A percentile compares a stretch with the other conserved stretches of the same genome.
Evolutionary conservation across 306 rosid genomes (phyloP).

Genomic region (Rosa chinensis): DNA sequence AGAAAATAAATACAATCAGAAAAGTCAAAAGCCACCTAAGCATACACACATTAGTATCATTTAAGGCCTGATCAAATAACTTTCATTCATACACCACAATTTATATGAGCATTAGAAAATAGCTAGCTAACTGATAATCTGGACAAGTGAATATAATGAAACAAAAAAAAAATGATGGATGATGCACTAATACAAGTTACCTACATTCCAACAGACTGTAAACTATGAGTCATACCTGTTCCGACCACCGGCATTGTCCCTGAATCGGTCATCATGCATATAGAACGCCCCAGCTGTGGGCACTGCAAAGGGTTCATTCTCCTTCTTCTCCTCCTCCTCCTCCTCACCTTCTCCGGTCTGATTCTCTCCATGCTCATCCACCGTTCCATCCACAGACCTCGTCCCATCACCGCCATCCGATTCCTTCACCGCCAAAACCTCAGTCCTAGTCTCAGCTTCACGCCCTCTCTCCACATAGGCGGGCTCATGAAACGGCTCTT

Average conservation of each 20-base stretch:
- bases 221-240: conserved; percentile 48
- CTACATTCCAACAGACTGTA: background rate
- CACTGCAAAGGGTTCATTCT: conserved; percentile 90
- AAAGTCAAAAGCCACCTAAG: background rate
- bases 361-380: conserved; percentile 38
- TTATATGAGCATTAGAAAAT: background rate
- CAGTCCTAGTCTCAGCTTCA: conserved; percentile 26
- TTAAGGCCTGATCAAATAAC: background rate
- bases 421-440: conserved; percentile 39
- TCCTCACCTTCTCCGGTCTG: conserved; percentile 37
- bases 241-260: conserved; percentile 78
- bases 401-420: conserved; percentile 39
- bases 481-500: background rate
- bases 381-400: conserved; percentile 40
- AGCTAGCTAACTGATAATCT: background rate
- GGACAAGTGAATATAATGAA: background rate
- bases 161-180: no score
- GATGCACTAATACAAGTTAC: background rate
- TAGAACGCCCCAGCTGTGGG: conserved; percentile 98
- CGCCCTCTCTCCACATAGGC: conserved; percentile 36
- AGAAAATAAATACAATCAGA: background rate
- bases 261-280: conserved; percentile 93
- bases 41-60: background rate
- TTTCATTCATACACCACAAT: background rate
- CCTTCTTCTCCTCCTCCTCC: conserved; percentile 84